Evolutionary conservation across 306 rosid species (phyloP), one percentile per base, ranked within the genome.

Genomic region (Vigna angularis): DNA sequence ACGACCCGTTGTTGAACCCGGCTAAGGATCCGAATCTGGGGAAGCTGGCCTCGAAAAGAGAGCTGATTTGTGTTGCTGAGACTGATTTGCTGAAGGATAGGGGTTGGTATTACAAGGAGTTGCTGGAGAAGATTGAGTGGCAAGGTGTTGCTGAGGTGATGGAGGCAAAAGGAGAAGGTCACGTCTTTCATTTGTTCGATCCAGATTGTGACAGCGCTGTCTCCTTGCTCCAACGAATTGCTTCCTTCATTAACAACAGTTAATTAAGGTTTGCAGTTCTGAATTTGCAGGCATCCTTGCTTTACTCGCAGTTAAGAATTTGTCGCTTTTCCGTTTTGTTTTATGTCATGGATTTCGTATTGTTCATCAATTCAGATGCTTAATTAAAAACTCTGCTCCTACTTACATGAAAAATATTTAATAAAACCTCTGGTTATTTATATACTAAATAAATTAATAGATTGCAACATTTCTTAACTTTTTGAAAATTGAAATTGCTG

Each of bases 21-120:
- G 89, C 2, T 0, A 81, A 75, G 68, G 97, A 93, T 68, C 86
- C 87, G 84, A 78, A 85, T 0, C 7, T 93, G 81, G 87, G 85
- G 47, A 77, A 18, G 15, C 0, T 93, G 2, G 90, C 73, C 32
- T 85, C 85, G 16, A 53, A 48, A 63, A 90, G 83, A 32, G 91
- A 91, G 83, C 61, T 89, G 61, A 81, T 93, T 10, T 91, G 68
- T 63, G 86, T 91, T 42, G 98, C 93, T 2, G 97, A 67, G 90
- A 72, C 82, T n/a, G 98, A 93, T 72, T 7, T 74, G 28, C 18
- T 87, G 69, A 86, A 15, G 83, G 82, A 87, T 2, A 83, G 93
- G 50, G 95, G 87, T 1, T 80, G 40, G 85, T 38, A 71, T 50
- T 93, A 91, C 38, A 17, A 57, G 1, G 93, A 91, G 24, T 12